Conservation (phyloP, 768 basidiomycete genomes). For the Xerocomellus dryophilus region DNA sequence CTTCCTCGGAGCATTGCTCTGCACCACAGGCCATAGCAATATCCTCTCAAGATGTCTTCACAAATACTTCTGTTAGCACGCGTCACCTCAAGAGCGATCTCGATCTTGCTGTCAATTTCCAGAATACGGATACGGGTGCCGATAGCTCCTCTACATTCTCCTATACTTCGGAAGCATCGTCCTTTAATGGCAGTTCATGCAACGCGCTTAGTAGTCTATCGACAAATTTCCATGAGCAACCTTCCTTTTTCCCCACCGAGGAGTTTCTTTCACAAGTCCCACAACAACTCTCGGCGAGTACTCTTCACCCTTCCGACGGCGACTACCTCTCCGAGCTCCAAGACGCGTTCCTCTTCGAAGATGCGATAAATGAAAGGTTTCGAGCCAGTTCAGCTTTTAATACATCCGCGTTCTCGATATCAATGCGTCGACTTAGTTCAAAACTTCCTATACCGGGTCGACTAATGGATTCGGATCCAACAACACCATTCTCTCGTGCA, state of each 20-base stretch:
- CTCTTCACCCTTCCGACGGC: not conserved
- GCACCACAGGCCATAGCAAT: not conserved
- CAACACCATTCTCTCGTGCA: slow-evolving; percentile 7
- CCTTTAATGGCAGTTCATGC: not conserved
- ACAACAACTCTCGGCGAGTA: slow-evolving; percentile 4
- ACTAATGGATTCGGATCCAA: slow-evolving; percentile 20
- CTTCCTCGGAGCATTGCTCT: slow-evolving; percentile 12
- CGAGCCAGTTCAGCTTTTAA: slow-evolving; percentile 12
- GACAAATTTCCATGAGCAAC: slow-evolving; percentile 6
- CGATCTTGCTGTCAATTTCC: slow-evolving; percentile 7
- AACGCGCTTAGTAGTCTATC: slow-evolving; percentile 3
- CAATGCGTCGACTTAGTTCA: slow-evolving; percentile 32
- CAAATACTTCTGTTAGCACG: slow-evolving; percentile 6
- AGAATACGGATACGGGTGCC: not conserved
- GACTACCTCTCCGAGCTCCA: slow-evolving; percentile 16
- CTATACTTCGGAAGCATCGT: slow-evolving; percentile 1
- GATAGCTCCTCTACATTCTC: slow-evolving; percentile 6
- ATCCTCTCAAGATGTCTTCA: slow-evolving; percentile 10
- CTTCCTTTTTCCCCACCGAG: slow-evolving; percentile 2
- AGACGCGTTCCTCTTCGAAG: slow-evolving; percentile 14
- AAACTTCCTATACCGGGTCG: slow-evolving; percentile 26
- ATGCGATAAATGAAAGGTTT: slow-evolving; percentile 8
- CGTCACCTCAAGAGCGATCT: slow-evolving; percentile 15
- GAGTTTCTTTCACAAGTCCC: slow-evolving; percentile 4
- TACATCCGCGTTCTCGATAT: slow-evolving; percentile 26